These are phyloP conservation scores for Diplocarpon mali DNA, from an alignment of 2,329 filamentous ascomycete species.

Conservation along the genomic window DNA sequence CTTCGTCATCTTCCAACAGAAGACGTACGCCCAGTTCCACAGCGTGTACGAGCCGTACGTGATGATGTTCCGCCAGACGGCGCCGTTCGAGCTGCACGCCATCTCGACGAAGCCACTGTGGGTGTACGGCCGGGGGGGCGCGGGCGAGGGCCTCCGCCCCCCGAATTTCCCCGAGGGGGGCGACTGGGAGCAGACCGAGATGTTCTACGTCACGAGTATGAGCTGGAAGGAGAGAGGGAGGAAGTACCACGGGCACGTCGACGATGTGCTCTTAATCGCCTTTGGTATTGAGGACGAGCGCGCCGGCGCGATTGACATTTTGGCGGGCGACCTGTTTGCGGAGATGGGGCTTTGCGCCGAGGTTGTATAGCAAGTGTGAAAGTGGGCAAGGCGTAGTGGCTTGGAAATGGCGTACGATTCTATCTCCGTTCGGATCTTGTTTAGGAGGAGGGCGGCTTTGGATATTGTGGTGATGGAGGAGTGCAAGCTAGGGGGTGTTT, in stretches of 20 bases:
- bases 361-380: no score
- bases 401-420: no score
- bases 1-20: slow-evolving; percentile 44
- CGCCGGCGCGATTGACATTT: slow-evolving; percentile 39
- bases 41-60: slow-evolving; percentile 45
- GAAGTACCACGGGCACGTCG: slow-evolving; percentile 44
- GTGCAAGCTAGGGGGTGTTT: no score
- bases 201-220: slow-evolving; percentile 47
- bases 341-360: slow-evolving; percentile 33
- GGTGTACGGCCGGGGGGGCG: not conserved
- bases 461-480: no score
- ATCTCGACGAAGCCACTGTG: not conserved
- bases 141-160: not conserved
- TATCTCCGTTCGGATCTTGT: no score
- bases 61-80: slow-evolving; percentile 36
- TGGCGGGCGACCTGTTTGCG: slow-evolving; percentile 37
- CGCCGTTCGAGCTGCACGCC: slow-evolving; percentile 39
- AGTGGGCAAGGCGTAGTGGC: no score
- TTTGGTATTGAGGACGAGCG: slow-evolving; percentile 46
- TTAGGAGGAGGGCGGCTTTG: no score
- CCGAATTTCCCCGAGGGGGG: not conserved
- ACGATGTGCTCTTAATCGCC: slow-evolving; percentile 42
- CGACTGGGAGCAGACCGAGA: slow-evolving; percentile 33
- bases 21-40: slow-evolving; percentile 37
- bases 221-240: slow-evolving; percentile 39